Evolutionary conservation across 768 basidiomycete genomes (phyloP).

Genomic region (Myochromella boudieri): DNA sequence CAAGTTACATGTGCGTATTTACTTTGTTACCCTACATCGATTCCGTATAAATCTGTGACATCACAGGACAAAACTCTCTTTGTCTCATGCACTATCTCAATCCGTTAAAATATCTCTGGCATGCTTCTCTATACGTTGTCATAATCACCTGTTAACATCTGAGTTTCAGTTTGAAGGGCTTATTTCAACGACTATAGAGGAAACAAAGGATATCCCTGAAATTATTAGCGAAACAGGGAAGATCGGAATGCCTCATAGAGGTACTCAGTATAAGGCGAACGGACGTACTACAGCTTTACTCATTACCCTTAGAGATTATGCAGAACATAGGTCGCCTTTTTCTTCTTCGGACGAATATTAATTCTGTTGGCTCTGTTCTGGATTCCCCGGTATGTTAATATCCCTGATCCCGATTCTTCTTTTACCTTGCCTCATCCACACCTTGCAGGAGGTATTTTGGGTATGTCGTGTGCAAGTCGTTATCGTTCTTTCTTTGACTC

Average conservation of each 20-base stretch:
- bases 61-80: slow-evolving; percentile 87
- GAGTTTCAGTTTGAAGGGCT: slow-evolving; percentile 78
- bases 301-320: slow-evolving; percentile 75
- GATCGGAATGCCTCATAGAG: slow-evolving; percentile 87
- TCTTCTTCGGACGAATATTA: slow-evolving; percentile 90
- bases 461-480: slow-evolving; percentile 42
- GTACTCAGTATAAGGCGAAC: slow-evolving; percentile 30
- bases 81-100: slow-evolving; percentile 94
- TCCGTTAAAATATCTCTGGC: slow-evolving; percentile 96
- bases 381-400: slow-evolving; percentile 96
- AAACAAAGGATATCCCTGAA: slow-evolving; percentile 95
- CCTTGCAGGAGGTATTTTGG: slow-evolving; percentile 91
- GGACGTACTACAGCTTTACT: slow-evolving; percentile 7
- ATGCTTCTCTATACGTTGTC: slow-evolving; percentile 8
- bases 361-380: slow-evolving; percentile 93
- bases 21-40: slow-evolving; percentile 5
- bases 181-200: slow-evolving; percentile 90
- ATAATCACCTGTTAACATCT: background rate
- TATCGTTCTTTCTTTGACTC: background rate
- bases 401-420: no score
- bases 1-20: slow-evolving; percentile 83
- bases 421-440: no score
- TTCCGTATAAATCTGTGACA: background rate
- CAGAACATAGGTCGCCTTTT: slow-evolving; percentile 95
- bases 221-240: slow-evolving; percentile 92